A percentile compares a stretch with the other conserved stretches of the same genome.
These are phyloP conservation scores for Naganishia friedmannii DNA, from an alignment of 768 basidiomycete genomes.

Conservation along the genomic window DNA sequence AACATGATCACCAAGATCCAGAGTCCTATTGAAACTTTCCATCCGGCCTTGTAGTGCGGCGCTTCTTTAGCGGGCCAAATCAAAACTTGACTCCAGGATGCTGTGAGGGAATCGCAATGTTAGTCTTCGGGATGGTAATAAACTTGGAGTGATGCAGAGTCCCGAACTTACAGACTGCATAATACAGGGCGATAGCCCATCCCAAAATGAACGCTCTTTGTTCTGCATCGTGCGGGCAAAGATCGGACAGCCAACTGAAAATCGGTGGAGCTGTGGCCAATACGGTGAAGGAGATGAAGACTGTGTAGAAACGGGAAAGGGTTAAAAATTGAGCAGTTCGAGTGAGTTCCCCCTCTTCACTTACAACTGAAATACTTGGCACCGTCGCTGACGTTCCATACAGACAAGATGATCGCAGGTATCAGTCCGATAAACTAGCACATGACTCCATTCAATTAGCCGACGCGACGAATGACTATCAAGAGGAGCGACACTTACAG, in stretches of 20 bases:
- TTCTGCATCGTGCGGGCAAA: conserved; percentile 46
- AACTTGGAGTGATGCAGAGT: not conserved
- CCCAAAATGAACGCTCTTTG: conserved; percentile 45
- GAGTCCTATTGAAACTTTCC: conserved; percentile 42
- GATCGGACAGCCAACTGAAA: conserved; percentile 47
- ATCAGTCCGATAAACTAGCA: conserved; percentile 34
- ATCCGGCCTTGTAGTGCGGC: conserved; percentile 43
- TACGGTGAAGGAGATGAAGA: conserved; percentile 40
- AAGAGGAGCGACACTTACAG: conserved; percentile 8
- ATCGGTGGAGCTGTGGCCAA: conserved; percentile 43
- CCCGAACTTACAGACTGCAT: conserved; percentile 36
- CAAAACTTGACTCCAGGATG: conserved; percentile 42
- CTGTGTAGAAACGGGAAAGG: conserved; percentile 16
- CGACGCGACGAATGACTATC: no score
- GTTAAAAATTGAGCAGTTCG: not conserved
- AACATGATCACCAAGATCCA: conserved; percentile 41
- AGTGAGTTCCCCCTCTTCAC: conserved; percentile 3
- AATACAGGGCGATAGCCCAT: conserved; percentile 43
- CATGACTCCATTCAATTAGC: not conserved
- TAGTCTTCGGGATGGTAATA: not conserved
- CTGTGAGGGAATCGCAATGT: conserved; percentile 17
- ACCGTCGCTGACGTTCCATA: conserved; percentile 43
- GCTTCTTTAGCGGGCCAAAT: conserved; percentile 44
- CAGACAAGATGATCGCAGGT: conserved; percentile 44
- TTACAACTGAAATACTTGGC: conserved; percentile 47